Base-by-base conservation (phyloP, 1,284 basidiomycete species). In the Ganoderma sinense region DNA sequence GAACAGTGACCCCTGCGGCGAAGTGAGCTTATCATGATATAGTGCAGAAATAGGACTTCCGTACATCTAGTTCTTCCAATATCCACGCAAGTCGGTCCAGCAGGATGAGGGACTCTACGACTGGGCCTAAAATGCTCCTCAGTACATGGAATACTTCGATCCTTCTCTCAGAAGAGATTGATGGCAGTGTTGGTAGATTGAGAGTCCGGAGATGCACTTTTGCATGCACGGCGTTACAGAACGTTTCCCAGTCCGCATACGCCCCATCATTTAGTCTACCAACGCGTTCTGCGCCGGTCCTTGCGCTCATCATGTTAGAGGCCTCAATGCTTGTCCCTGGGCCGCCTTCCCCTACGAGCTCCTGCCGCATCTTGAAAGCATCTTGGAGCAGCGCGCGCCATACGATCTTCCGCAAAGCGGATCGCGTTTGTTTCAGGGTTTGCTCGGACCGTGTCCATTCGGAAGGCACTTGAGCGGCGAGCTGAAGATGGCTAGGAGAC, bases 331-430 rank as follows among this genome's bases (percentile, higher is more conserved):
- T 11, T 11, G 8, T 40, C n/a, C 59, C 23, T 13, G 36, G 23
- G 16, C 20, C 14, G n/a, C 39, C 36, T 10, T 36, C n/a, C 13
- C 2, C n/a, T 10, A n/a, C 39, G 16, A 26, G 13, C 7, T 20
- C 14, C 23, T 26, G 59, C 23, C 14, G 33, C 39, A 2, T 40
- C 14, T 61, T 59, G 55, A 76, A 67, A 23, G 74, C 64, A 16
- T 73, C 73, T 60, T 78, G 76, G 6, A 82, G 73, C 33, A 92
- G 80, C 0, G 91, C 90, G 20, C 91, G 83, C 85, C 89, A 93
- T 11, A 87, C 85, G 41, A 92, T 85, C 76, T 93, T 93, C 31
- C 86, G 83, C 53, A 90, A 79, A 1, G 90, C 84, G 0, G 91
- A 80, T 40, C 78, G 76, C 7, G 84, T 78, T 6, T 71, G 73